Evolutionary conservation across 1,139 yeast genomes (phyloP), one percentile per base, ranked within the genome.

Genomic region (Ogataea hybrid): DNA sequence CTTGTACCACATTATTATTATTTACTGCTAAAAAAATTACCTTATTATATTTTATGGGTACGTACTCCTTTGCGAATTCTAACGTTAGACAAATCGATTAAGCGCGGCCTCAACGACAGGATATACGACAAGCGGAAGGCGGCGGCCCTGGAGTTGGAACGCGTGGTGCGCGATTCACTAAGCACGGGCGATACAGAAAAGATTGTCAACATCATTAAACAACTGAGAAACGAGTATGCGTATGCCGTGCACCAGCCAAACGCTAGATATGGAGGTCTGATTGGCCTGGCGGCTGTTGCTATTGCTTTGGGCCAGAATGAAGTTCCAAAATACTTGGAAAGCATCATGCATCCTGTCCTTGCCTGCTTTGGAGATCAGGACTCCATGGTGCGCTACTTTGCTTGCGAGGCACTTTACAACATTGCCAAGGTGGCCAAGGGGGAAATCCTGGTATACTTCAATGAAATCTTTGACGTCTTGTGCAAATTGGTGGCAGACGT

Each of bases 291-390:
- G 2, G 89, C 89, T 0, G 80, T 83, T 2, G 84, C 88, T 0
- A 79, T 84, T 42, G 95, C 95, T 0, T 64, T 87, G 37, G 90
- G 95, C 0, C 81, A 64, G 33, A 75, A 74, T 43, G 87, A 84
- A 55, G 77, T 85, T 37, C 79, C 87, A 16, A 59, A 73, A 47
- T 92, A 88, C 57, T 67, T 94, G 41, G 94, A 88, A 46, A 87
- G 83, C 44, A 90, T 94, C 48, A 79, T 92, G 47, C 94, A 87
- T 47, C 97, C 99, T 0, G 96, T 94, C 14, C 71, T 94, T 55
- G 94, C 97, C 0, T 92, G 97, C 47, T 94, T 94, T 62, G 90
- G 95, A 41, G 98, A 94, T 58, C 96, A 94, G 46, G 97, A 94
- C 59, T 95, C 97, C 9, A 77, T 96, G 51, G 98, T 94, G 8